These are phyloP conservation scores for Cladophialophora bantiana DNA, from an alignment of 2,329 filamentous ascomycete species.

Conservation along the genomic window DNA sequence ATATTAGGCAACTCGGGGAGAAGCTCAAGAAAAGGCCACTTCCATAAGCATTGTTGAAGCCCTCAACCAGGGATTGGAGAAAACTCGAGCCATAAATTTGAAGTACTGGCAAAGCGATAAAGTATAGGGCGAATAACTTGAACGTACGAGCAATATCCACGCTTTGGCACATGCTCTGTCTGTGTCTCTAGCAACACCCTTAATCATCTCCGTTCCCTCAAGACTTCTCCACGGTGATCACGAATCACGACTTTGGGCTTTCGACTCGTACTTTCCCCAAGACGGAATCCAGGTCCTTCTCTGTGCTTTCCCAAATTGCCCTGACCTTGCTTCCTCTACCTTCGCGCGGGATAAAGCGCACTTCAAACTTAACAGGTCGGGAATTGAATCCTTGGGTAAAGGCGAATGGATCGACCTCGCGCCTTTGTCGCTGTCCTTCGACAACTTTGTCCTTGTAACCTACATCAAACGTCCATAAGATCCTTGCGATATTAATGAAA, in stretches of 20 bases:
- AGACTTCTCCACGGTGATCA: background rate
- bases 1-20: background rate
- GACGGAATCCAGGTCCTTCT: constrained; percentile 10
- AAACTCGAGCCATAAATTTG: background rate
- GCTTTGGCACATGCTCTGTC: background rate
- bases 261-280: constrained; percentile 6
- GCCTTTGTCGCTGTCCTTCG: constrained; percentile 3
- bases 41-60: background rate
- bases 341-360: constrained; percentile 9
- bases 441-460: constrained; percentile 14
- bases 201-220: background rate
- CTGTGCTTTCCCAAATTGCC: constrained; percentile 2
- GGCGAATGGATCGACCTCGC: constrained; percentile 55
- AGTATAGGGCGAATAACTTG: background rate
- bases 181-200: background rate
- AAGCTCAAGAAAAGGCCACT: constrained; percentile 4
- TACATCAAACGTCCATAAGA: constrained; percentile 18
- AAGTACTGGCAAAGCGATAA: background rate
- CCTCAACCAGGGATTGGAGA: background rate
- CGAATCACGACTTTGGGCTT: background rate
- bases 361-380: constrained; percentile 20
- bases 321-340: background rate
- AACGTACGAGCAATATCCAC: no score
- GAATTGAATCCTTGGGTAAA: constrained; percentile 39
- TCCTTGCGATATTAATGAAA: no score